phyloP scores from a whole-genome alignment of 768 basidiomycete species.

The Brasilioporus rufonigricans region DNA sequence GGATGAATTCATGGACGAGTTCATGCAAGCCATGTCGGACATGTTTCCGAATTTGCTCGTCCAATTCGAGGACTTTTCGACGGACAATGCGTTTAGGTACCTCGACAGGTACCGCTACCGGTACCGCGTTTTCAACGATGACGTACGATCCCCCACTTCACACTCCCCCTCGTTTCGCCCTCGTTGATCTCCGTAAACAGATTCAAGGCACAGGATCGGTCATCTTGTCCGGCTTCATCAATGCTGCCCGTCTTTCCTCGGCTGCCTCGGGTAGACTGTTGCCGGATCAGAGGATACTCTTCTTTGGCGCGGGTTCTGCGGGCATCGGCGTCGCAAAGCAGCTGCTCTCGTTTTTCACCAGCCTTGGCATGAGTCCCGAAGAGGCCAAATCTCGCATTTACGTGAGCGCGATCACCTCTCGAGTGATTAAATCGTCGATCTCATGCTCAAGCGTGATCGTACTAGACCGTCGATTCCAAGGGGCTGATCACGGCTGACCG shows the following conservation, averaged over 20 bases:
- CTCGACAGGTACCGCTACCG: slow-evolving; percentile 58
- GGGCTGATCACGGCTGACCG: slow-evolving; percentile 72
- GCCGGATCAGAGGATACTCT: slow-evolving; percentile 53
- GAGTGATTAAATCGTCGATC: not conserved
- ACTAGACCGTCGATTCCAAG: slow-evolving; percentile 71
- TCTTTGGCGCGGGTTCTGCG: slow-evolving; percentile 54
- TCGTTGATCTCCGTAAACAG: slow-evolving; percentile 27
- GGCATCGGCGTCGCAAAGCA: slow-evolving; percentile 57
- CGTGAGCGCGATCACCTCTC: slow-evolving; percentile 36
- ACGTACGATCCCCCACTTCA: slow-evolving; percentile 37
- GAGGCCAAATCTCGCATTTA: slow-evolving; percentile 68
- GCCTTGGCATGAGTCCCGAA: slow-evolving; percentile 58
- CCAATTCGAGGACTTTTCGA: slow-evolving; percentile 79
- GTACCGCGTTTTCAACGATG: slow-evolving; percentile 70
- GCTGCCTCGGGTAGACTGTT: slow-evolving; percentile 40
- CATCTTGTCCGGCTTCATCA: slow-evolving; percentile 71
- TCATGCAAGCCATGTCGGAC: slow-evolving; percentile 65
- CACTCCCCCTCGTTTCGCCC: not conserved
- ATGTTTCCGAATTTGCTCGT: slow-evolving; percentile 66
- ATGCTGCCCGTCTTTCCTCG: slow-evolving; percentile 63
- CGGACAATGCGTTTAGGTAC: slow-evolving; percentile 75
- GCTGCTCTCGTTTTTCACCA: slow-evolving; percentile 45
- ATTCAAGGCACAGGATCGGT: slow-evolving; percentile 77
- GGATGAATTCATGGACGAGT: slow-evolving; percentile 73
- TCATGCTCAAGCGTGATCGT: slow-evolving; percentile 12